Conservation (phyloP, 306 rosid genomes). For the Inga leiocalycina region DNA sequence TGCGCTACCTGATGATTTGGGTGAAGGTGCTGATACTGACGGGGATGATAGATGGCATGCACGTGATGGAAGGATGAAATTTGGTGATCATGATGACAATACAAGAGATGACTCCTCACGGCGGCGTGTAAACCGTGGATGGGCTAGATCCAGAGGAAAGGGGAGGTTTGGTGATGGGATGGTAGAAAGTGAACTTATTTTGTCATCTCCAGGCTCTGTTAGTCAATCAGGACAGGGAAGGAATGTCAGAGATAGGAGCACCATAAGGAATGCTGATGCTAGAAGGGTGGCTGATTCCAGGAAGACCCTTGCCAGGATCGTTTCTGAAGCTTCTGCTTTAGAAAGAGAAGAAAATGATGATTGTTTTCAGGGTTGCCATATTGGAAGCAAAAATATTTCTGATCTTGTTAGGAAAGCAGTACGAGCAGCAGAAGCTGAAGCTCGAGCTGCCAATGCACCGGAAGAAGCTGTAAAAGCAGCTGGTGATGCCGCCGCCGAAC, state of each 20-base stretch:
- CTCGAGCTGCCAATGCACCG: constrained; percentile 91
- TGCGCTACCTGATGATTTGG: constrained; percentile 58
- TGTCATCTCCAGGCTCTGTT: constrained; percentile 81
- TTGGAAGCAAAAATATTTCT: constrained; percentile 79
- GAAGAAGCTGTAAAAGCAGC: constrained; percentile 93
- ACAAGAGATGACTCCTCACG: constrained; percentile 76
- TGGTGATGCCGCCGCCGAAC: constrained; percentile 97
- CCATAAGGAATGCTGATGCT: constrained; percentile 52
- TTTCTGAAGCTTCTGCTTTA: constrained; percentile 45
- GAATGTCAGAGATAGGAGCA: constrained; percentile 62
- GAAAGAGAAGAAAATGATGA: constrained; percentile 88
- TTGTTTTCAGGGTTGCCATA: constrained; percentile 74
- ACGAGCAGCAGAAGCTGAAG: constrained; percentile 91
- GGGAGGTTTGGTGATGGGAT: constrained; percentile 74
- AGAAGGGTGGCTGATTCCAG: constrained; percentile 63
- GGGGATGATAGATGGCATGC: constrained; percentile 72
- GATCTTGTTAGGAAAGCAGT: constrained; percentile 85
- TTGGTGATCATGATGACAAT: constrained; percentile 75
- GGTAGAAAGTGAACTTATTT: constrained; percentile 63
- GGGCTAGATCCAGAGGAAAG: constrained; percentile 74
- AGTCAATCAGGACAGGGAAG: constrained; percentile 67
- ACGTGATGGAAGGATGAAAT: constrained; percentile 68
- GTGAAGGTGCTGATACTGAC: constrained; percentile 54
- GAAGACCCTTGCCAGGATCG: constrained; percentile 47
- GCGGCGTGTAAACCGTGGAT: constrained; percentile 78